Evolutionary conservation across 768 basidiomycete genomes (phyloP).

Genomic region (Clitopilus passeckerianus): DNA sequence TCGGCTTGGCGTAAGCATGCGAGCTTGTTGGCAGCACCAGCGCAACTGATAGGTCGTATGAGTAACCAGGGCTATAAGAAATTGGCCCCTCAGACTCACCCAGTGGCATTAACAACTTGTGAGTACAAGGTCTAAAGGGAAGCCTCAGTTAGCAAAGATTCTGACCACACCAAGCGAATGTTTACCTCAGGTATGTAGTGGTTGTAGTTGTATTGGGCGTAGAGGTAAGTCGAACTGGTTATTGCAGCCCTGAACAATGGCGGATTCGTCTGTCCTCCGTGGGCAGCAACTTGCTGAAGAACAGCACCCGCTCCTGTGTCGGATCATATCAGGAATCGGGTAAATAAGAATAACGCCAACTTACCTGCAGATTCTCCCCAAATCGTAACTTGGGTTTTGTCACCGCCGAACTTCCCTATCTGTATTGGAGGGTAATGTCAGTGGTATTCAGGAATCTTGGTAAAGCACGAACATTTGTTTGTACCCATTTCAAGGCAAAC

Average conservation of each 20-base stretch:
- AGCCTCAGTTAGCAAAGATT: neutral
- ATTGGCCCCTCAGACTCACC: conserved; percentile 19
- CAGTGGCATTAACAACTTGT: conserved; percentile 25
- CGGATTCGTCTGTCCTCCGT: conserved; percentile 38
- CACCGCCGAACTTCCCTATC: conserved; percentile 18
- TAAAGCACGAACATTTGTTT: conserved; percentile 4
- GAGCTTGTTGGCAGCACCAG: conserved; percentile 23
- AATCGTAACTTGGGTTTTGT: conserved; percentile 19
- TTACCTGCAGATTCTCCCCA: conserved; percentile 19
- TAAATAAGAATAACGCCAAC: too few species aligned
- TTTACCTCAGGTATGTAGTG: conserved; percentile 33
- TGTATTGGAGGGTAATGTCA: conserved; percentile 7
- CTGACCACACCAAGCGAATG: too few species aligned
- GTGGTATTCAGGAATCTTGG: too few species aligned
- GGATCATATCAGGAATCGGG: too few species aligned
- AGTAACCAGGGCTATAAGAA: neutral
- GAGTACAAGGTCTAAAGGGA: conserved; percentile 25
- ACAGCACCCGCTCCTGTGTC: conserved; percentile 7
- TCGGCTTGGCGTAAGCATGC: conserved; percentile 35
- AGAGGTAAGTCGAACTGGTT: conserved; percentile 38
- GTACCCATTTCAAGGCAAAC: conserved; percentile 19
- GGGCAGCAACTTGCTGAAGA: conserved; percentile 42
- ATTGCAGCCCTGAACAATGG: conserved; percentile 40
- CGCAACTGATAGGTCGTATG: conserved; percentile 27
- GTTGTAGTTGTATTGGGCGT: conserved; percentile 41